Evolutionary conservation across 306 rosid species (phyloP), one percentile per base, ranked within the genome.

Genomic region (Cicer cuneatum): DNA sequence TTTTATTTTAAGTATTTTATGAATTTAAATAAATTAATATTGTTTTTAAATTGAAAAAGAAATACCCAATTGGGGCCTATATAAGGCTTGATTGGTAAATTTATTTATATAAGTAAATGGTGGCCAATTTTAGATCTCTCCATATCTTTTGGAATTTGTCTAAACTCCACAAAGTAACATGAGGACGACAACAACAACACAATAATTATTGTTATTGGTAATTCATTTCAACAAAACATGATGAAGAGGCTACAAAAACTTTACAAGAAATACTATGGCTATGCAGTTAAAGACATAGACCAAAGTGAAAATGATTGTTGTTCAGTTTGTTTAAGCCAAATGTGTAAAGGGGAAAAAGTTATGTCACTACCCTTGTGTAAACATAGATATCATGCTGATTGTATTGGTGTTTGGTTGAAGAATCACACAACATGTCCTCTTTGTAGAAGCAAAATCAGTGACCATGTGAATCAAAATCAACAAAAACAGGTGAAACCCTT

Each of bases 341-440:
- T 78, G 11, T 83, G 12, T 5, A 15, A 45, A 6, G 73, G 78
- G 10, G 83, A 83, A 61, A 69, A 78, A 37, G 35, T 69, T n/a
- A 21, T 16, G 53, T 16, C 71, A 1, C 61, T 83, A 12, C 80
- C 86, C 5, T 41, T 51, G 0, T 83, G 86, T 48, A 73, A 62
- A 4, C 86, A 83, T 59, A 78, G 60, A 6, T 78, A 73, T 3
- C 86, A 83, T 73, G 57, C 33, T 68, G 74, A 69, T 54, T 83
- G 86, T 62, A 74, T 83, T 60, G 81, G 40, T n/a, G 66, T 19
- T 47, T 83, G 86, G 83, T 64, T 78, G 81, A 74, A 78, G 83
- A 78, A 73, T 4, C 80, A 74, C 18, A 21, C 73, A 4, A 83
- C 86, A 1, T 83, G 86, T 37, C 86, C 86, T 62, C 86, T 83